These are phyloP conservation scores for Borovskyia barvae DNA, from an alignment of 208 protist species.

Conservation along the genomic window DNA sequence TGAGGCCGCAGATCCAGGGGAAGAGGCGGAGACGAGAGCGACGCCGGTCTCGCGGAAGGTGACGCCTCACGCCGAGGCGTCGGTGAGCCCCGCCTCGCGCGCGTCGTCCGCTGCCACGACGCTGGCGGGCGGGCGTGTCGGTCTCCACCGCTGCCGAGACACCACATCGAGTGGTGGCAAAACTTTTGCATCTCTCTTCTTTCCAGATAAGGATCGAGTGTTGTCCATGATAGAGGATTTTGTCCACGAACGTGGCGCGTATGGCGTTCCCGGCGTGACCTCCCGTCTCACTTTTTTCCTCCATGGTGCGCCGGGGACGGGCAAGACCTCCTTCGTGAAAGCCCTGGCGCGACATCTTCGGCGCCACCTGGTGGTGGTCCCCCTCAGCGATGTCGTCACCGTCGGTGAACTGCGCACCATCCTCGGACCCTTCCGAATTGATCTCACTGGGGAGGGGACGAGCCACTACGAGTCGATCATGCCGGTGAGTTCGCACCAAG, in stretches of 20 bases:
- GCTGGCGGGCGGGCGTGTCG: conserved; percentile 9
- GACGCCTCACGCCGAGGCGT: background rate
- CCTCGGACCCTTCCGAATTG: conserved; percentile 40
- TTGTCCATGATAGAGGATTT: conserved; percentile 71
- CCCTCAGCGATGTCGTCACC: conserved; percentile 67
- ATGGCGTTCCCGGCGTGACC: conserved; percentile 58
- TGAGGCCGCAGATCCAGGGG: background rate
- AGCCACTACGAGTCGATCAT: background rate
- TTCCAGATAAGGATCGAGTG: conserved; percentile 68
- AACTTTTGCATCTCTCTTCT: conserved; percentile 82
- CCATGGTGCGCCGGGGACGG: conserved; percentile 91
- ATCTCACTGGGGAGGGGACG: conserved; percentile 20
- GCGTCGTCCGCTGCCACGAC: background rate
- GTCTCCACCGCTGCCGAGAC: background rate
- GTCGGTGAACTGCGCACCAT: conserved; percentile 55
- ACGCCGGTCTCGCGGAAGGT: background rate
- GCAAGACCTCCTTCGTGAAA: conserved; percentile 91
- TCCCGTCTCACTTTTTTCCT: conserved; percentile 81
- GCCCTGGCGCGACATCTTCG: conserved; percentile 70
- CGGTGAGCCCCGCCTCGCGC: background rate
- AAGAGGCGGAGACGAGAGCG: background rate
- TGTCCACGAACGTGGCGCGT: conserved; percentile 53
- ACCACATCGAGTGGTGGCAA: conserved; percentile 26
- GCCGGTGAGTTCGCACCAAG: conserved; percentile 37
- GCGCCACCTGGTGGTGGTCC: conserved; percentile 74